Percentiles rank a stretch among this genome's conserved stretches.
These are phyloP conservation scores for Conticribra weissflogii DNA, from an alignment of 108 stramenopile genomes.

Conservation along the genomic window DNA sequence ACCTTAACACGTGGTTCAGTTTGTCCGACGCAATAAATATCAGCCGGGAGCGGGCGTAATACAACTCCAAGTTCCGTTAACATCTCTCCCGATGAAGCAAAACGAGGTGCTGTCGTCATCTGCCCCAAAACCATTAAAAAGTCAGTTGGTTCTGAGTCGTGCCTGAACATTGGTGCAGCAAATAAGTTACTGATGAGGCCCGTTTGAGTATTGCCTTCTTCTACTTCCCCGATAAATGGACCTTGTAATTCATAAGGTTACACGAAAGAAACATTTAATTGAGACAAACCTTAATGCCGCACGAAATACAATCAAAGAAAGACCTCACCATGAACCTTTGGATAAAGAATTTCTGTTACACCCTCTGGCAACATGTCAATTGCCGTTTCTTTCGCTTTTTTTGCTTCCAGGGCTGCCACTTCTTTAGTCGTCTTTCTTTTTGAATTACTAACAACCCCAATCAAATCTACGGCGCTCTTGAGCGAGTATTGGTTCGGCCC, in stretches of 20 bases:
- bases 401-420: constrained; percentile 48
- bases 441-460: constrained; percentile 67
- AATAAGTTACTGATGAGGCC: constrained; percentile 84
- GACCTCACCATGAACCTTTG: constrained; percentile 63
- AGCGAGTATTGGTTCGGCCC: constrained; percentile 61
- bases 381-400: constrained; percentile 52
- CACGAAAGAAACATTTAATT: not conserved
- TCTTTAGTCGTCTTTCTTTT: constrained; percentile 53
- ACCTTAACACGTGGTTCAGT: constrained; percentile 81
- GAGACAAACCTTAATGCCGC: no score
- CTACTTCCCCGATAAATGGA: constrained; percentile 88
- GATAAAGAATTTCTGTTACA: constrained; percentile 85
- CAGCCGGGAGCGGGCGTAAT: constrained; percentile 75
- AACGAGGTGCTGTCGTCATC: constrained; percentile 1
- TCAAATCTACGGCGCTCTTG: constrained; percentile 71
- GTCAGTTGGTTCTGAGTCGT: constrained; percentile 81
- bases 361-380: constrained; percentile 83
- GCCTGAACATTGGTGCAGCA: constrained; percentile 84
- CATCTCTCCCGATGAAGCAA: constrained; percentile 9
- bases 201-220: constrained; percentile 80
- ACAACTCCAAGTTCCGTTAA: constrained; percentile 68
- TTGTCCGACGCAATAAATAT: constrained; percentile 81
- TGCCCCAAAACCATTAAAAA: constrained; percentile 88
- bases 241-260: constrained; percentile 11
- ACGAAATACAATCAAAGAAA: no score